These are phyloP conservation scores for Lepidium didymum DNA, from an alignment of 345 rosid species.

Conservation along the genomic window DNA sequence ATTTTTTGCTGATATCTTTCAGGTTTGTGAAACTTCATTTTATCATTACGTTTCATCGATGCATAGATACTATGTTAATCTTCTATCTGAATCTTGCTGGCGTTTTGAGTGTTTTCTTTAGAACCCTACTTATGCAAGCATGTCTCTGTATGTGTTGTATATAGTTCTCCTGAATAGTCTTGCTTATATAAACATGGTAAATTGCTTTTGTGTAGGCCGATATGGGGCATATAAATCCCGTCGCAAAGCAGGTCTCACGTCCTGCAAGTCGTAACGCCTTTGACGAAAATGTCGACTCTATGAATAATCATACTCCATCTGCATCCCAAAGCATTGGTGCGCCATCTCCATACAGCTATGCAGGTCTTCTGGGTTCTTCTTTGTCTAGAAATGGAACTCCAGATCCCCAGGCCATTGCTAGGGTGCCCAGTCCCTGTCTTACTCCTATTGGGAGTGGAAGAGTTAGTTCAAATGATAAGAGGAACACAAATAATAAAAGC, in stretches of 20 bases:
- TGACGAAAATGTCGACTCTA: slow-evolving; percentile 46
- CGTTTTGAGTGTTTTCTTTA: too few relatives aligned
- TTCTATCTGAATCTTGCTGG: background rate
- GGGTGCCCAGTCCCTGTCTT: too few relatives aligned
- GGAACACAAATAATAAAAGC: too few relatives aligned
- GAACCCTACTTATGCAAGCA: too few relatives aligned
- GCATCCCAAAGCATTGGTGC: too few relatives aligned
- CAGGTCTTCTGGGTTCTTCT: too few relatives aligned
- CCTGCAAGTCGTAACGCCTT: slow-evolving; percentile 81
- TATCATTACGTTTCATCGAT: background rate
- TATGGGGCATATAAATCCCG: background rate
- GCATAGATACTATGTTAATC: slow-evolving; percentile 6
- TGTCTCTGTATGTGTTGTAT: background rate
- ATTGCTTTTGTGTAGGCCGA: slow-evolving; percentile 40
- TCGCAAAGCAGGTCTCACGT: slow-evolving; percentile 32
- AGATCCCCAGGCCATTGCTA: too few relatives aligned
- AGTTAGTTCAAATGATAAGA: too few relatives aligned
- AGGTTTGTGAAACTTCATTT: slow-evolving; percentile 37
- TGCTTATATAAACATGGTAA: background rate
- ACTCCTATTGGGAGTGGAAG: too few relatives aligned
- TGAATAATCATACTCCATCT: too few relatives aligned
- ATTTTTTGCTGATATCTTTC: slow-evolving; percentile 71
- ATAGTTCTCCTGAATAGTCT: background rate
- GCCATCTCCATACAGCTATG: too few relatives aligned
- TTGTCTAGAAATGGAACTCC: too few relatives aligned